Conservation (phyloP, 352 stramenopile genomes). For the Thalassiosira exigua region DNA sequence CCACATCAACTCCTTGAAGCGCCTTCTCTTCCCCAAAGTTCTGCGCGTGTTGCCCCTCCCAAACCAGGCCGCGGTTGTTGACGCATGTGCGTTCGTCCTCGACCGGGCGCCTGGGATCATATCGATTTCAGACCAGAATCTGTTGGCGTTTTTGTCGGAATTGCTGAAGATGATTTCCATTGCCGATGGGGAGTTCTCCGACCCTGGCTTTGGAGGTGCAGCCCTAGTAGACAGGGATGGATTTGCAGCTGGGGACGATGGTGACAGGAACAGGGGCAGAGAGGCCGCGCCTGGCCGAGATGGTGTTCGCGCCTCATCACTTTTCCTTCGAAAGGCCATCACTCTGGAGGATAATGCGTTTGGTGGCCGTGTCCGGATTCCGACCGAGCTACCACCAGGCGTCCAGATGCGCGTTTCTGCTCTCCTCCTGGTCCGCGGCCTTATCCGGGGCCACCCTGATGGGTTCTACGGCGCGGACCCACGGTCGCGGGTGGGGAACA, state of each 20-base stretch:
- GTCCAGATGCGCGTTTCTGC: constrained; percentile 81
- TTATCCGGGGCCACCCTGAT: constrained; percentile 75
- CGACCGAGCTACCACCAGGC: constrained; percentile 69
- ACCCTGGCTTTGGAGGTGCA: constrained; percentile 66
- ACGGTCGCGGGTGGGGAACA: constrained; percentile 77
- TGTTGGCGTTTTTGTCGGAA: constrained; percentile 81
- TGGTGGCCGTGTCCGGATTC: constrained; percentile 56
- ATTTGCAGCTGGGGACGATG: constrained; percentile 53
- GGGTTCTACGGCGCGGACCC: constrained; percentile 80
- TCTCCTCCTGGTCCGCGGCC: constrained; percentile 73
- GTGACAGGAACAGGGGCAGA: background rate
- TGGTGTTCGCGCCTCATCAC: constrained; percentile 38
- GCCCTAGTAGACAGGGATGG: constrained; percentile 84
- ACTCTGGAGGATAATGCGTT: constrained; percentile 44
- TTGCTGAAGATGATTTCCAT: constrained; percentile 84
- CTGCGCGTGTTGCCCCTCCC: constrained; percentile 77
- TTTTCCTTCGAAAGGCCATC: constrained; percentile 72
- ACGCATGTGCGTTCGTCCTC: constrained; percentile 76
- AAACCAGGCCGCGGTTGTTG: constrained; percentile 77
- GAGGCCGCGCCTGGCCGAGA: background rate
- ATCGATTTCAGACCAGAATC: constrained; percentile 73
- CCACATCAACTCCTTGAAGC: constrained; percentile 65
- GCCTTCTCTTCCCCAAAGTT: constrained; percentile 77
- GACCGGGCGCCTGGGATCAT: constrained; percentile 70
- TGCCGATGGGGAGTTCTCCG: constrained; percentile 83